phyloP scores from a whole-genome alignment of 1,284 basidiomycete species.

The Pisolithus thermaeus region DNA sequence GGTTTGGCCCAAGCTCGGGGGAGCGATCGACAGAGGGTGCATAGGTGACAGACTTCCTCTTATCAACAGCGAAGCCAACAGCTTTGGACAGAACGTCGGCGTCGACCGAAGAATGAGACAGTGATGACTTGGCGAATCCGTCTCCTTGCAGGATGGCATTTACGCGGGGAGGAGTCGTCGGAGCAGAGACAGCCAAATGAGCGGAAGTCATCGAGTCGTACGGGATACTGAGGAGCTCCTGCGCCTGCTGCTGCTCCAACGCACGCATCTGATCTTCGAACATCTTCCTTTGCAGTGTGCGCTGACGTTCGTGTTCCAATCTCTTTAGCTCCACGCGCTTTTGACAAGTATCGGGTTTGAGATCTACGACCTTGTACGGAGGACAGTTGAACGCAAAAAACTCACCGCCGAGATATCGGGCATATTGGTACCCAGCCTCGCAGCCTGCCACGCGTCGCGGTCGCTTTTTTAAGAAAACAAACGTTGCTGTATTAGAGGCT shows the following conservation, averaged over 20 bases:
- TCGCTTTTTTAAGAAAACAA: constrained; percentile 12
- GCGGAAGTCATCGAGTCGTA: constrained; percentile 52
- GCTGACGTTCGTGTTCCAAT: constrained; percentile 85
- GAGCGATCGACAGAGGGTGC: constrained; percentile 69
- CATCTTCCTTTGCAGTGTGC: constrained; percentile 75
- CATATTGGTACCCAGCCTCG: constrained; percentile 77
- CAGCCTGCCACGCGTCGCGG: constrained; percentile 45
- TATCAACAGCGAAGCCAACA: constrained; percentile 63
- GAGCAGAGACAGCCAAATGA: constrained; percentile 74
- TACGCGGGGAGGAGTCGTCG: constrained; percentile 76
- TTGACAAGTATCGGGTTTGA: constrained; percentile 6
- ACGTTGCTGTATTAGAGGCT: constrained; percentile 11
- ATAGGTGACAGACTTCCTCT: constrained; percentile 82
- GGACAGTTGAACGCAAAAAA: constrained; percentile 16
- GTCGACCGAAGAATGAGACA: constrained; percentile 49
- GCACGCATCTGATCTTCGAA: constrained; percentile 93
- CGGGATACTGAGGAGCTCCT: constrained; percentile 72
- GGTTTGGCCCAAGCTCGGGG: constrained; percentile 49
- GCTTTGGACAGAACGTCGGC: constrained; percentile 56
- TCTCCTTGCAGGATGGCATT: constrained; percentile 57
- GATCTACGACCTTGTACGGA: neutral
- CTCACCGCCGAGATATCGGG: constrained; percentile 74
- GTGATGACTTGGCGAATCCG: constrained; percentile 36
- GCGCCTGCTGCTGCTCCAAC: constrained; percentile 86
- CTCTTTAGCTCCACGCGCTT: constrained; percentile 88